A percentile compares a stretch with the other conserved stretches of the same genome.
phyloP scores from a whole-genome alignment of 2,329 filamentous ascomycete species.

The Aureobasidium musti region DNA sequence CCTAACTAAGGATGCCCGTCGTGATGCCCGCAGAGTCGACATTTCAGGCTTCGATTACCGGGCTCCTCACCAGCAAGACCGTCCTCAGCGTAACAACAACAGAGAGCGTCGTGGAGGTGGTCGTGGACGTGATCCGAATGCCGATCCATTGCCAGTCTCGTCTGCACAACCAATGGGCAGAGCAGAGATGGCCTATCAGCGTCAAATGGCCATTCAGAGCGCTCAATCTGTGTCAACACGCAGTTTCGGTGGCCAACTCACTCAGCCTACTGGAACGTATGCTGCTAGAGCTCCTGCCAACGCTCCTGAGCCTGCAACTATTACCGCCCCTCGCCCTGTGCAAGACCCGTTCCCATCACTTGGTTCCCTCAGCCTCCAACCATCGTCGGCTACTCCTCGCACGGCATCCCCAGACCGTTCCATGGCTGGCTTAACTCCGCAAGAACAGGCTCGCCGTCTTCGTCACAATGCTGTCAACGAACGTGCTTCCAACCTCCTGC shows the following conservation, averaged over 20 bases:
- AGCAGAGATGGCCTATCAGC: slow-evolving; percentile 87
- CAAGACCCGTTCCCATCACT: slow-evolving; percentile 27
- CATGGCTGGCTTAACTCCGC: slow-evolving; percentile 59
- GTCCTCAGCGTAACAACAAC: slow-evolving; percentile 48
- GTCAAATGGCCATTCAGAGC: slow-evolving; percentile 87
- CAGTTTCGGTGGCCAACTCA: slow-evolving; percentile 83
- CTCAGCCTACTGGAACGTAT: slow-evolving; percentile 44
- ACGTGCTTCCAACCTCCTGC: slow-evolving; percentile 76
- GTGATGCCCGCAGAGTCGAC: slow-evolving; percentile 83
- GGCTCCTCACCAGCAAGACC: slow-evolving; percentile 65
- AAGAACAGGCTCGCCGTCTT: slow-evolving; percentile 77
- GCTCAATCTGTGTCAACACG: slow-evolving; percentile 77
- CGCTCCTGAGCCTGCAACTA: slow-evolving; percentile 42
- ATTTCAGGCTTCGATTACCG: slow-evolving; percentile 83
- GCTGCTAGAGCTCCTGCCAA: slow-evolving; percentile 52
- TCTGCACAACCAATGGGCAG: slow-evolving; percentile 78
- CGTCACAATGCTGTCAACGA: slow-evolving; percentile 85
- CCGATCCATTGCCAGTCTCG: slow-evolving; percentile 73
- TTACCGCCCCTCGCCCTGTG: slow-evolving; percentile 44
- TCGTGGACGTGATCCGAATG: slow-evolving; percentile 82
- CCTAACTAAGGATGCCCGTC: slow-evolving; percentile 76
- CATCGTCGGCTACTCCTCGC: slow-evolving; percentile 41
- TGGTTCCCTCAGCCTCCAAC: slow-evolving; percentile 31
- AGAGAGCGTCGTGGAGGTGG: slow-evolving; percentile 53
- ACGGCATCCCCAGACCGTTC: slow-evolving; percentile 40